Conservation (phyloP, 2,329 filamentous ascomycete genomes). For the Venturia carpophila region DNA sequence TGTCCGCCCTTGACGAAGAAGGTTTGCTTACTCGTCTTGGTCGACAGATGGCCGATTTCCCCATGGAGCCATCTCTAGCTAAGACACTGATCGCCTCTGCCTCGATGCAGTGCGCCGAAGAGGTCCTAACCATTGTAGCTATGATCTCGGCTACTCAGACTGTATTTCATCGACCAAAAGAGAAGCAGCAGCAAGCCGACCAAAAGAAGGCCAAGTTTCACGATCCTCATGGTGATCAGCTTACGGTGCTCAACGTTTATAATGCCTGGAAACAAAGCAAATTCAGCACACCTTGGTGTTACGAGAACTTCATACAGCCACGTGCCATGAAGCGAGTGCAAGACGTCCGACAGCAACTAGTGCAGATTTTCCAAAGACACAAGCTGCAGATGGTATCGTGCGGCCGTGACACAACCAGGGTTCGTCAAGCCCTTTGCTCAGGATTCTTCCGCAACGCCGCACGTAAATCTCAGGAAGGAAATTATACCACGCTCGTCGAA, state of each 20-base stretch:
- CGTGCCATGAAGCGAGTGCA: conserved; percentile 80
- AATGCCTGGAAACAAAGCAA: conserved; percentile 88
- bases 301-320: conserved; percentile 95
- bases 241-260: conserved; percentile 93
- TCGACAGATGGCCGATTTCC: conserved; percentile 96
- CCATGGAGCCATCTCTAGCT: conserved; percentile 88
- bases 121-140: conserved; percentile 87
- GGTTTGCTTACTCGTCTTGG: conserved; percentile 85
- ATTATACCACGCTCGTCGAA: conserved; percentile 96
- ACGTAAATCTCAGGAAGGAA: conserved; percentile 90
- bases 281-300: conserved; percentile 84
- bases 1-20: conserved; percentile 90
- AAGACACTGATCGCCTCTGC: conserved; percentile 86
- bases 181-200: conserved; percentile 93
- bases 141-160: conserved; percentile 74
- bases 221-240: conserved; percentile 86
- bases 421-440: conserved; percentile 79
- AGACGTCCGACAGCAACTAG: conserved; percentile 85
- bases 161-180: conserved; percentile 92
- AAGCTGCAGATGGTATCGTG: conserved; percentile 75
- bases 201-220: conserved; percentile 98
- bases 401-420: conserved; percentile 76
- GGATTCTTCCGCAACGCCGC: conserved; percentile 96
- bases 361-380: conserved; percentile 90
- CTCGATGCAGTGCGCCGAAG: conserved; percentile 82